Evolutionary conservation across 1,284 basidiomycete species (phyloP).

Genomic region (Psilocybe mexicana): DNA sequence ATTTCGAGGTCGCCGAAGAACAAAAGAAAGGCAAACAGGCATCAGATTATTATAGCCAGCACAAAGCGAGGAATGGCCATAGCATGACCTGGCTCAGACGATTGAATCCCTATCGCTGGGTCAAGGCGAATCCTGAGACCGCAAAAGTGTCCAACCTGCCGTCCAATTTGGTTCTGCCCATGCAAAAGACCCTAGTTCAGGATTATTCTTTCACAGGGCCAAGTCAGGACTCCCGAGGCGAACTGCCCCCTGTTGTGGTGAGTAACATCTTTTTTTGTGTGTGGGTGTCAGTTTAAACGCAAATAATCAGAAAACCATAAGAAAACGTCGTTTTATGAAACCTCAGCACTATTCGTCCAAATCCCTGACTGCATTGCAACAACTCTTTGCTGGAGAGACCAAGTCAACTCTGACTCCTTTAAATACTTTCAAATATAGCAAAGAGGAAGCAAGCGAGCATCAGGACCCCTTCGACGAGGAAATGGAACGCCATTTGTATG

Average conservation of each 20-base stretch:
- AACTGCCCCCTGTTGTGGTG: constrained; percentile 21
- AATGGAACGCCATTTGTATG: constrained; percentile 72
- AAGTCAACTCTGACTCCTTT: constrained; percentile 63
- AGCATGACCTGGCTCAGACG: constrained; percentile 72
- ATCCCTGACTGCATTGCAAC: constrained; percentile 62
- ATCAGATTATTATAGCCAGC: constrained; percentile 61
- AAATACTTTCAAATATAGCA: constrained; percentile 47
- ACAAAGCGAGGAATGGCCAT: constrained; percentile 47
- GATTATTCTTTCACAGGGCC: constrained; percentile 50
- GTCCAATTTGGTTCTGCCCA: constrained; percentile 71
- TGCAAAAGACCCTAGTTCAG: constrained; percentile 75
- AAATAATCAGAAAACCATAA: constrained; percentile 24
- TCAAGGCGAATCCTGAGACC: constrained; percentile 73
- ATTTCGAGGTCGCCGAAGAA: constrained; percentile 93
- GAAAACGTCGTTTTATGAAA: constrained; percentile 29
- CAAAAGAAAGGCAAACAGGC: constrained; percentile 86
- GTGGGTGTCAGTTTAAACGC: constrained; percentile 1
- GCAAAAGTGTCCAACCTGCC: constrained; percentile 72
- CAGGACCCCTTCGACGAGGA: constrained; percentile 57
- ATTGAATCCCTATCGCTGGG: constrained; percentile 88
- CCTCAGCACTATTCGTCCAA: constrained; percentile 52
- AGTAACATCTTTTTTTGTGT: constrained; percentile 12
- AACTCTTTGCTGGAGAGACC: constrained; percentile 65
- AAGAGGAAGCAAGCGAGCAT: constrained; percentile 41
- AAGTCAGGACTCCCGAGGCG: constrained; percentile 24